Conservation (phyloP, 1,284 basidiomycete species). For the Cutaneotrichosporon daszewskae region DNA sequence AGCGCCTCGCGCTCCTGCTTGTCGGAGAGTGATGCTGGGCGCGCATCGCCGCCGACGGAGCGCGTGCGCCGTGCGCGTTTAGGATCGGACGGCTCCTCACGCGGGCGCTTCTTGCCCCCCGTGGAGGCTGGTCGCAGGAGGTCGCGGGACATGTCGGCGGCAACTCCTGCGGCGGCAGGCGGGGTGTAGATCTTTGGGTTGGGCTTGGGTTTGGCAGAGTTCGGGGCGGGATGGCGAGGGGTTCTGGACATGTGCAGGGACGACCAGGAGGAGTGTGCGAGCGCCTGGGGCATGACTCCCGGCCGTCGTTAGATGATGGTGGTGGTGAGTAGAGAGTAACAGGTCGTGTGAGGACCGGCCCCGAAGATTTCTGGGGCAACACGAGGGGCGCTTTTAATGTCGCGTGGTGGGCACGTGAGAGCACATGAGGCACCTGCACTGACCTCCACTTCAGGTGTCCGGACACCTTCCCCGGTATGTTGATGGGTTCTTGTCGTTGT, state of each 20-base stretch:
- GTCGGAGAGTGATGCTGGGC: neutral
- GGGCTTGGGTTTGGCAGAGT: slow-evolving; percentile 2
- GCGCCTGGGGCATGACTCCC: slow-evolving; percentile 16
- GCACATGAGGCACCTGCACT: neutral
- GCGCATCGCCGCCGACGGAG: slow-evolving; percentile 32
- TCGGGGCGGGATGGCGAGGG: slow-evolving; percentile 12
- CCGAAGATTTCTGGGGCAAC: no score
- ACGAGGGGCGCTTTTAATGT: no score
- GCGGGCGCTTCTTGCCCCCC: slow-evolving; percentile 38
- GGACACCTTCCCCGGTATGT: neutral
- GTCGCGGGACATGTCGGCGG: slow-evolving; percentile 7
- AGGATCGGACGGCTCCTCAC: slow-evolving; percentile 28
- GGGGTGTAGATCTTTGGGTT: neutral
- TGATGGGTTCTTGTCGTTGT: no score
- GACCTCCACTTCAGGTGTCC: neutral
- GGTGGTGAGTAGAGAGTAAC: no score
- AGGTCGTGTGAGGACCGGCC: neutral
- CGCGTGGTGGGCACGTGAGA: no score
- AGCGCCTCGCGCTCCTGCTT: slow-evolving; percentile 21
- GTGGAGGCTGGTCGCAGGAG: slow-evolving; percentile 30
- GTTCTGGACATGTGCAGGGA: slow-evolving; percentile 29
- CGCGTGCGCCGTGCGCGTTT: slow-evolving; percentile 36
- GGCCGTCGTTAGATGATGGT: neutral
- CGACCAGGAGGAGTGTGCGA: slow-evolving; percentile 26
- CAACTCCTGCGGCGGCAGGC: neutral